A percentile compares a stretch with the other conserved stretches of the same genome.
phyloP scores from a whole-genome alignment of 345 rosid species.

The Citrus australasica region DNA sequence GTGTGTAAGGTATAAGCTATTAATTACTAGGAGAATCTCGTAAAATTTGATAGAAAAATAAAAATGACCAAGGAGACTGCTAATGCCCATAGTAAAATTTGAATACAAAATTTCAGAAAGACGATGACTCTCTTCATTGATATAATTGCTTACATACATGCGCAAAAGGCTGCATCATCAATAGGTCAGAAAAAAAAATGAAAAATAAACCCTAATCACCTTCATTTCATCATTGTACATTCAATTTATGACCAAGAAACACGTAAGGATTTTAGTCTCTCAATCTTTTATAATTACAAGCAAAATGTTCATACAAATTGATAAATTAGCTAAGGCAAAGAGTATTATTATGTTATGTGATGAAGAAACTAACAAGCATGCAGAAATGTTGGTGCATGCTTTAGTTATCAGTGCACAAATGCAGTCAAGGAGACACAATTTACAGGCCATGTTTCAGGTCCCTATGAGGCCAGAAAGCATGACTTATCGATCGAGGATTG shows the following conservation, averaged over 20 bases:
- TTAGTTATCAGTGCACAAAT: neutral
- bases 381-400: neutral
- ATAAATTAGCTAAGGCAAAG: neutral
- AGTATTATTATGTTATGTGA: neutral
- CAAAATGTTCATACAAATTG: neutral
- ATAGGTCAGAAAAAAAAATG: neutral
- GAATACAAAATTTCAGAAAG: neutral
- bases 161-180: constrained; percentile 4
- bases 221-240: neutral
- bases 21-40: neutral
- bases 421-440: constrained; percentile 41
- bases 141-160: constrained; percentile 7
- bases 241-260: neutral
- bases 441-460: constrained; percentile 43
- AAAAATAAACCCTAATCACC: no score
- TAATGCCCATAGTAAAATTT: neutral
- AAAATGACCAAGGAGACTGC: neutral
- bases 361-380: constrained; percentile 11
- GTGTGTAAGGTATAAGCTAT: neutral
- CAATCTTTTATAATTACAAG: neutral
- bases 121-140: neutral
- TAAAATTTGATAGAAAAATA: neutral
- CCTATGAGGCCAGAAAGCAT: constrained; percentile 23
- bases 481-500: constrained; percentile 4
- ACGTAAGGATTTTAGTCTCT: neutral